Base-by-base conservation (phyloP, 208 protist species). In the Acanthamoeba lenticulata region DNA sequence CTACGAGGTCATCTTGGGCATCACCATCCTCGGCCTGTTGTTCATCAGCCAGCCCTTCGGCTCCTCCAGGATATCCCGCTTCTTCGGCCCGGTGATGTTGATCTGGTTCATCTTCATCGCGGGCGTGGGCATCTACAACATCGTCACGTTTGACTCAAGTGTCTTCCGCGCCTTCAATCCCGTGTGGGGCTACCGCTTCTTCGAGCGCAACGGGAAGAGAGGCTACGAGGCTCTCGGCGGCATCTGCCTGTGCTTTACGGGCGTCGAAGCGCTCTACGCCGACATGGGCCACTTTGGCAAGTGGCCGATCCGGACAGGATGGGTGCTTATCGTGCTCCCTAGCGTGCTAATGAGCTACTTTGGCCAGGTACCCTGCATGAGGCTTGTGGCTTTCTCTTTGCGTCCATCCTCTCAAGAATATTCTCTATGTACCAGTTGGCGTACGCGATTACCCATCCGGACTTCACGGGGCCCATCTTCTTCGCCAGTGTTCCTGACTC, bases 181-280 rank as follows among this genome's bases (percentile, higher is more conserved):
- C 6, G 9, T 36, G 17, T 85, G 27, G 9, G 74, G 74, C 13
- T 9, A 44, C 15, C 13, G 6, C 7, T 85, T 85, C 44, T 85
- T 85, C 44, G 9, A 6, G 4, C 74, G 74, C 17, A 36, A 45
- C 19, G 74, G 74, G 11, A 9, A 6, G 5, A 55, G 5, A 9
- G 74, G 74, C 13, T 85, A 9, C 15, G 38, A 13, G 9, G 6
- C 29, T 6, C 74, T 85, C 29, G 74, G 74, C 19, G 74, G 15
- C 44, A 27, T 85, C 29, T 7, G 5, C 36, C 74, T 85, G 7
- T 7, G 15, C 74, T 9, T 85, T 9, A 85, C 74, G 11, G 74
- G 74, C 6, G 74, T 85, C 24, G 74, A 85, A 24, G 74, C 74
- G 74, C 74, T 85, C 15, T 85, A 85, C 74, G 74, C 74, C 29